Percentiles rank a stretch among this genome's conserved stretches.
phyloP scores from a whole-genome alignment of 768 basidiomycete genomes.

The Lentinula sp. region DNA sequence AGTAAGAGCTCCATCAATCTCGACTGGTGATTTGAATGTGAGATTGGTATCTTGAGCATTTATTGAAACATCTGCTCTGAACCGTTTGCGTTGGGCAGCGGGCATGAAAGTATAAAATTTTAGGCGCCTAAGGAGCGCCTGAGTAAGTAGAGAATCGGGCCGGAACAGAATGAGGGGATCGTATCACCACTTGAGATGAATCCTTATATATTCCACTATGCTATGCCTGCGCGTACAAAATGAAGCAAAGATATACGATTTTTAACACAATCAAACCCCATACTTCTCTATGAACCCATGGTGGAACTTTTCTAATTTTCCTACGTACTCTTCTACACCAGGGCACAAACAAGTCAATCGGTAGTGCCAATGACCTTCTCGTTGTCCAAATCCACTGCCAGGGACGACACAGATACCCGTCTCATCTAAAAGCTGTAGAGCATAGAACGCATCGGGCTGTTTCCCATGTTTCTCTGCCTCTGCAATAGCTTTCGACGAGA shows the following conservation, averaged over 20 bases:
- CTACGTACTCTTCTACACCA: constrained; percentile 89
- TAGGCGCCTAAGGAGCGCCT: background rate
- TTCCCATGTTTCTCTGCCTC: constrained; percentile 70
- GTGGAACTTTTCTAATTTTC: constrained; percentile 52
- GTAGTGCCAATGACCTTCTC: constrained; percentile 85
- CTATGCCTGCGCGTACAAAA: background rate
- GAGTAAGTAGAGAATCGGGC: no score
- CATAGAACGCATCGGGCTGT: constrained; percentile 86
- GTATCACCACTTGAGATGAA: no score
- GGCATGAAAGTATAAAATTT: background rate
- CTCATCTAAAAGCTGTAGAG: constrained; percentile 74
- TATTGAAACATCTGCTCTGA: background rate
- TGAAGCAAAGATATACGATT: background rate
- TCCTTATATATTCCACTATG: background rate
- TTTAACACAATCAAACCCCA: background rate
- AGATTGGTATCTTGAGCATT: background rate
- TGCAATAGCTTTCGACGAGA: constrained; percentile 67
- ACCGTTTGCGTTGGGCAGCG: background rate
- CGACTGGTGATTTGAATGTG: background rate
- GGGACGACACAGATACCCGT: constrained; percentile 94
- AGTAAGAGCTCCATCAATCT: background rate
- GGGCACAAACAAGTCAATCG: constrained; percentile 92
- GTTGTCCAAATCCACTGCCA: constrained; percentile 93
- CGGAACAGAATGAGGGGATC: no score
- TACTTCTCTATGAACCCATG: constrained; percentile 9